Percentiles rank a stretch among this genome's conserved stretches.
Conservation (phyloP, 805 yeast genomes). For the Candida golubevii region DNA sequence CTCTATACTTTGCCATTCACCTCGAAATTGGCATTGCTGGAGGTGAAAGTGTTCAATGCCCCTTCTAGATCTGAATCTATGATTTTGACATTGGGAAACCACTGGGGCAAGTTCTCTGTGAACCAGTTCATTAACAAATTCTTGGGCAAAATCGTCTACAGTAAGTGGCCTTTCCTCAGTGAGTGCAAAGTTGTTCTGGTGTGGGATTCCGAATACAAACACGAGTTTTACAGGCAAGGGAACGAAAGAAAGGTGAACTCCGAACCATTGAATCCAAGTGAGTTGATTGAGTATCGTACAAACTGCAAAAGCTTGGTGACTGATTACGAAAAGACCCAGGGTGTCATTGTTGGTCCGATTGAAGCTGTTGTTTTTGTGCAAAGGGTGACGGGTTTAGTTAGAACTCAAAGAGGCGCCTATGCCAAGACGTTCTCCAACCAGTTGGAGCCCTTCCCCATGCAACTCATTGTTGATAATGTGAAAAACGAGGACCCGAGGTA, state of each 20-base stretch:
- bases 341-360: conserved; percentile 53
- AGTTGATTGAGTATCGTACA: conserved; percentile 42
- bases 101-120: conserved; percentile 50
- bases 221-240: conserved; percentile 35
- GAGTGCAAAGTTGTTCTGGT: conserved; percentile 72
- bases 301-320: conserved; percentile 37
- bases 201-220: conserved; percentile 49
- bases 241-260: conserved; percentile 23
- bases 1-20: conserved; percentile 64
- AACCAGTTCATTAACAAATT: conserved; percentile 64
- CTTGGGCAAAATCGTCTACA: conserved; percentile 60
- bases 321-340: conserved; percentile 50
- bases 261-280: conserved; percentile 39
- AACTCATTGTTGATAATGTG: conserved; percentile 73
- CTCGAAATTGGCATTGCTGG: conserved; percentile 51
- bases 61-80: conserved; percentile 83
- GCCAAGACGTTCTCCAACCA: conserved; percentile 61
- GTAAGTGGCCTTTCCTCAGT: conserved; percentile 86
- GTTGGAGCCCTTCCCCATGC: conserved; percentile 65
- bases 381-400: conserved; percentile 71
- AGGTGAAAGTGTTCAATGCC: conserved; percentile 74
- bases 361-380: conserved; percentile 64
- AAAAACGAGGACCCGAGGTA: conserved; percentile 70
- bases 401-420: conserved; percentile 67
- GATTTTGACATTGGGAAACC: conserved; percentile 57